Percentiles rank a stretch among this genome's conserved stretches.
Evolutionary conservation across 768 basidiomycete genomes (phyloP).

Genomic region (Naematelia encephala): DNA sequence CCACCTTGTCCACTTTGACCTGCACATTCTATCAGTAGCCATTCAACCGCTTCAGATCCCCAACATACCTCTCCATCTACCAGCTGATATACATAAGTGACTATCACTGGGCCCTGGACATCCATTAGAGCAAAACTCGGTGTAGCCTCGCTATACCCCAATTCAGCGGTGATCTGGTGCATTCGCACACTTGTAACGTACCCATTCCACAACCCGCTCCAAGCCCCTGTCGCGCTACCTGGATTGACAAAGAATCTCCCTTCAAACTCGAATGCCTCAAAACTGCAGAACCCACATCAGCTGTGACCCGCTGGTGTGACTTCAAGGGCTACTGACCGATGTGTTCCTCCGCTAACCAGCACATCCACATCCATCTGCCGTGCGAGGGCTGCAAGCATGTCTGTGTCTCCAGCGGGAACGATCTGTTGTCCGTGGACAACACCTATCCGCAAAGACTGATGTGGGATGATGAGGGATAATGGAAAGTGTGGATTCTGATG

Average conservation of each 20-base stretch:
- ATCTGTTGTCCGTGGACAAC: constrained; percentile 91
- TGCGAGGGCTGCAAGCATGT: constrained; percentile 81
- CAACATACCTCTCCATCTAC: constrained; percentile 78
- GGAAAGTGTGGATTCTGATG: constrained; percentile 69
- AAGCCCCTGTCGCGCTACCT: constrained; percentile 90
- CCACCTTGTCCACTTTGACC: constrained; percentile 53
- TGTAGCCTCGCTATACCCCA: constrained; percentile 65
- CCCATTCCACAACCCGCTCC: constrained; percentile 74
- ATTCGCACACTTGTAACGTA: constrained; percentile 48
- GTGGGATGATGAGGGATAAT: constrained; percentile 71
- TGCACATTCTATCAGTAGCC: constrained; percentile 11
- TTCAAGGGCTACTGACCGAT: constrained; percentile 62
- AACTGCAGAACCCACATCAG: constrained; percentile 57
- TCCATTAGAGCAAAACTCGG: constrained; percentile 98
- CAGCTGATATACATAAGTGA: constrained; percentile 94
- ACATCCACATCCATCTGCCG: constrained; percentile 98
- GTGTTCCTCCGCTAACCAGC: constrained; percentile 86
- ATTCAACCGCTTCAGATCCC: not conserved
- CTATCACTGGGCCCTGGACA: constrained; percentile 92
- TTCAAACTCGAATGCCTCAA: constrained; percentile 90
- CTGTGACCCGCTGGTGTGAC: too few species aligned
- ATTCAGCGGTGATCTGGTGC: not conserved
- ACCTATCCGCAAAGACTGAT: constrained; percentile 84
- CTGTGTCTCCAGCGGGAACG: constrained; percentile 85
- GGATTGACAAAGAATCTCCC: constrained; percentile 93